phyloP scores from a whole-genome alignment of 345 rosid species.

The Hibiscus trionum region DNA sequence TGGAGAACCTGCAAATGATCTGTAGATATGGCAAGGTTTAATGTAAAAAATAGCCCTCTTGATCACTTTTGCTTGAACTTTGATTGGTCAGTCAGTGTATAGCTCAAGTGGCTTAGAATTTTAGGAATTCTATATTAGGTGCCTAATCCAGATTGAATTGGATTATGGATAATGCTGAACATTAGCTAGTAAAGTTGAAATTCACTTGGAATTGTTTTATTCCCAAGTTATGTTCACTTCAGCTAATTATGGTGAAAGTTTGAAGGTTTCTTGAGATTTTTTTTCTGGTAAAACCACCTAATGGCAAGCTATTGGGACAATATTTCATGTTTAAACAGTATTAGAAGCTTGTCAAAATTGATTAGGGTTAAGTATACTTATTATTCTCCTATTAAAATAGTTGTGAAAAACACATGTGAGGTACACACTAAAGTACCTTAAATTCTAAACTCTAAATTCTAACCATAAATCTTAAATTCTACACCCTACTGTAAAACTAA shows the following conservation, averaged over 20 bases:
- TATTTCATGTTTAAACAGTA: background rate
- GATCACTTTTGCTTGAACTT: background rate
- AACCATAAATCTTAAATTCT: too few species aligned
- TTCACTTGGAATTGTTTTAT: background rate
- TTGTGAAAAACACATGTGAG: too few species aligned
- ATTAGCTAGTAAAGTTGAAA: background rate
- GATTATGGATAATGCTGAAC: background rate
- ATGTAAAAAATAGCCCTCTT: background rate
- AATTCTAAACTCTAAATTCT: too few species aligned
- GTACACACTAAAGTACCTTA: too few species aligned
- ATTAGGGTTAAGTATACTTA: too few species aligned
- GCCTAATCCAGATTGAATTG: background rate
- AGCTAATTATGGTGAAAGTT: background rate
- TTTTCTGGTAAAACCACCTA: background rate
- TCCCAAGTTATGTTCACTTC: background rate
- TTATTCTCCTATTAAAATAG: too few species aligned
- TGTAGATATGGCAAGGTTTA: background rate
- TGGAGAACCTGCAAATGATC: conserved; percentile 1
- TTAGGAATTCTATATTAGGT: background rate
- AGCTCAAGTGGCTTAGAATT: background rate
- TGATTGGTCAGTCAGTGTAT: background rate
- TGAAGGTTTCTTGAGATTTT: background rate
- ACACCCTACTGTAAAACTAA: too few species aligned
- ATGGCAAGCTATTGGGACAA: too few species aligned
- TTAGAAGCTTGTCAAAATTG: too few species aligned